phyloP scores from a whole-genome alignment of 495 filamentous ascomycete genomes.

The Penicillium bialowiezense region DNA sequence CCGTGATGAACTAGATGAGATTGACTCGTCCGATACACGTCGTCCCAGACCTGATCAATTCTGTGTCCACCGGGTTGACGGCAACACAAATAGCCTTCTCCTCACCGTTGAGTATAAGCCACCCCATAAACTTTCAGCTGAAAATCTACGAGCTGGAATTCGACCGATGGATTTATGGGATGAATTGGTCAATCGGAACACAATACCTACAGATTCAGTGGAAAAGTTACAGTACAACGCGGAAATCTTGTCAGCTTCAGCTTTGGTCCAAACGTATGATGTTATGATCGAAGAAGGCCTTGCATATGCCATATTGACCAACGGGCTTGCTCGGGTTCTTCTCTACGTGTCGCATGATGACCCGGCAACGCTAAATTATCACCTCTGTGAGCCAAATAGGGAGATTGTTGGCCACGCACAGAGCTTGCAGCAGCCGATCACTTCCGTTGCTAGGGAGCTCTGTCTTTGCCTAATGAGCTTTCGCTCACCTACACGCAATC shows the following conservation, averaged over 20 bases:
- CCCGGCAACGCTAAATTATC: slow-evolving; percentile 36
- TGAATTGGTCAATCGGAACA: slow-evolving; percentile 15
- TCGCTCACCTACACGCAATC: slow-evolving; percentile 14
- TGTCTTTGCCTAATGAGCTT: slow-evolving; percentile 33
- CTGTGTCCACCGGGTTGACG: slow-evolving; percentile 21
- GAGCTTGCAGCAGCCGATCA: slow-evolving; percentile 6
- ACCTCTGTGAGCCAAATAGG: slow-evolving; percentile 30
- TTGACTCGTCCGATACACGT: not conserved
- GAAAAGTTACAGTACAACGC: slow-evolving; percentile 26
- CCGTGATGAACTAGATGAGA: not conserved
- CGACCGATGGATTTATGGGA: slow-evolving; percentile 20
- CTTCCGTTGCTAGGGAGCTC: slow-evolving; percentile 19
- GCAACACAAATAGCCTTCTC: slow-evolving; percentile 19
- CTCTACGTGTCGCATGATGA: slow-evolving; percentile 32
- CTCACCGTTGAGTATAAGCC: slow-evolving; percentile 35
- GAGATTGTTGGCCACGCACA: slow-evolving; percentile 16
- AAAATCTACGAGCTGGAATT: slow-evolving; percentile 25
- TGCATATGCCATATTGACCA: slow-evolving; percentile 31
- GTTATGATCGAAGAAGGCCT: slow-evolving; percentile 31
- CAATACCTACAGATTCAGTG: slow-evolving; percentile 12
- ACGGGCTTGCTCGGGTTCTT: slow-evolving; percentile 25
- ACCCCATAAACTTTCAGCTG: slow-evolving; percentile 32
- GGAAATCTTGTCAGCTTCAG: slow-evolving; percentile 17
- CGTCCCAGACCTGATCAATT: slow-evolving; percentile 17
- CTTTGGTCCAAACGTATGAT: slow-evolving; percentile 27